These are phyloP conservation scores for Elsinoe ampelina DNA, from an alignment of 2,329 filamentous ascomycete genomes.

Conservation along the genomic window DNA sequence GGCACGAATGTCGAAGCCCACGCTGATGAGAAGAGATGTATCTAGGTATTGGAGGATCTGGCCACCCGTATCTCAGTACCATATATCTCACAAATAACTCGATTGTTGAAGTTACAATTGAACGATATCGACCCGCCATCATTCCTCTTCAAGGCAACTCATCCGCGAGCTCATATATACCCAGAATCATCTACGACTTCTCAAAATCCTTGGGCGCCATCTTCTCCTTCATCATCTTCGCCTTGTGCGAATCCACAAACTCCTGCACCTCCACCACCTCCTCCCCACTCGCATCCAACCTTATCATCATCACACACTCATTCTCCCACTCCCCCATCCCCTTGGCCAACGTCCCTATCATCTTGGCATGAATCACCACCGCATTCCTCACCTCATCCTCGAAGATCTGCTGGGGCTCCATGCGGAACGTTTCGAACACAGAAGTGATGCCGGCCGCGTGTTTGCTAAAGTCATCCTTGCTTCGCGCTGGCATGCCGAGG, in stretches of 20 bases:
- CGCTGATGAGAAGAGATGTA: too few species aligned
- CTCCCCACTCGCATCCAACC: conserved; percentile 16
- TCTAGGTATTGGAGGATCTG: too few species aligned
- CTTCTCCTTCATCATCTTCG: conserved; percentile 29
- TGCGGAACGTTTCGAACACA: conserved; percentile 34
- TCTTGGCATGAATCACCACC: conserved; percentile 32
- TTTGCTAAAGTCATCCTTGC: conserved; percentile 30
- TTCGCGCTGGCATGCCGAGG: conserved; percentile 30
- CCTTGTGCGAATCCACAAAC: conserved; percentile 36
- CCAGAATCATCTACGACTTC: not conserved
- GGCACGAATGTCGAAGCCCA: too few species aligned
- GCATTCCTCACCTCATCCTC: conserved; percentile 27
- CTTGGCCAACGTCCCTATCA: conserved; percentile 22
- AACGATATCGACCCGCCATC: not conserved
- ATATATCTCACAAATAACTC: too few species aligned
- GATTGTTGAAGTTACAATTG: too few species aligned
- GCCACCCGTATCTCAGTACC: too few species aligned
- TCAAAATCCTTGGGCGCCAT: conserved; percentile 27
- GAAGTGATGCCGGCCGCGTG: conserved; percentile 35
- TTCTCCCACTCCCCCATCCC: conserved; percentile 20
- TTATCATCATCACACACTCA: conserved; percentile 19
- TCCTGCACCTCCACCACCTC: conserved; percentile 26
- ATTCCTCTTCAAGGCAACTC: too few species aligned
- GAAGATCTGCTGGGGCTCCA: conserved; percentile 30
- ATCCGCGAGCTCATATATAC: not conserved